Evolutionary conservation across 352 stramenopile species (phyloP), one percentile per base, ranked within the genome.

Genomic region (Phytophthora cactorum): DNA sequence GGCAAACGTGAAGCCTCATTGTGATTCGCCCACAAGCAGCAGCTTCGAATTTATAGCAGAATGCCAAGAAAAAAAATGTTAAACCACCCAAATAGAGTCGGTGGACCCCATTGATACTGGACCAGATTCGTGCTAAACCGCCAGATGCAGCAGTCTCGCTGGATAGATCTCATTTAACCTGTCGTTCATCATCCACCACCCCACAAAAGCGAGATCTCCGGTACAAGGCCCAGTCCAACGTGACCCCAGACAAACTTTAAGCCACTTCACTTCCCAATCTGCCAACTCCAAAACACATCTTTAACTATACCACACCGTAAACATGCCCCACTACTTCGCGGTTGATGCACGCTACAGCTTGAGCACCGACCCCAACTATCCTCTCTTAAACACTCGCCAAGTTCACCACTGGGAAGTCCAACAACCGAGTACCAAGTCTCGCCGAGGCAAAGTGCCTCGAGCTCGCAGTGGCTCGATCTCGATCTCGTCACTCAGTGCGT

Each of bases 281-380:
- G 32, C 54, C 56, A 39, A 5, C 28, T 45, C 29, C 28, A 15
- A 47, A 52, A 2, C 27, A 41, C 22, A 52, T 3, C 29, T 31
- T 22, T 7, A 17, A 15, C 47, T 17, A 7, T 22, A 22, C 22
- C 22, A 22, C 22, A 22, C 12, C 12, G 6, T 8, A 50, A 38
- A 25, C 4, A 78, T 78, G 71, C 38, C 71, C 8, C 57, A 69
- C 49, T 78, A 74, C 25, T 67, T 68, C 32, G 67, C 52, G 29
- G 41, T 75, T 39, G 71, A 78, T 49, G 71, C 71, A 11, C 66
- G 61, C 25, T 69, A 67, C 58, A 73, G 62, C 56, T 9, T 73
- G 9, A 65, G 47, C 59, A 70, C 5, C 11, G 54, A 78, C 9
- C 45, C 14, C 9, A 57, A 58, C 31, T 50, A 43, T 27, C 28